Conservation (phyloP, 1,139 yeast species). For the Debaryomyces coudertii region DNA sequence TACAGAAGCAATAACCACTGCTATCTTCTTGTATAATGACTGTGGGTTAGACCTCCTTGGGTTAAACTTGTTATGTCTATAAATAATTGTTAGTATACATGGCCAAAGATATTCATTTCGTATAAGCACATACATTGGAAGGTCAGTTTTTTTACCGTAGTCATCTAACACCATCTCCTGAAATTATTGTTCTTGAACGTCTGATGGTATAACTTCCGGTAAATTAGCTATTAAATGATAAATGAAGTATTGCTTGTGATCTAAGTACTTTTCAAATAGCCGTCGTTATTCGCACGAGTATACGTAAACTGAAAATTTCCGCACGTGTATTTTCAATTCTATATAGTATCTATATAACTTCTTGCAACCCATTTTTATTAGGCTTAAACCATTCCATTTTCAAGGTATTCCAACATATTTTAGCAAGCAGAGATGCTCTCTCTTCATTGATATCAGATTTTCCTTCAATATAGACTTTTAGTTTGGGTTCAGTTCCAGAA, state of each 20-base stretch:
- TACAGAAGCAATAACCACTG: slow-evolving; percentile 9
- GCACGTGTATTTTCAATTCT: slow-evolving; percentile 10
- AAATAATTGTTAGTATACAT: slow-evolving; percentile 13
- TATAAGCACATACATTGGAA: slow-evolving; percentile 45
- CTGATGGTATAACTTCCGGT: neutral
- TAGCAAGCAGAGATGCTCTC: slow-evolving; percentile 56
- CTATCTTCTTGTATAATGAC: slow-evolving; percentile 11
- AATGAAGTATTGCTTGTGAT: neutral
- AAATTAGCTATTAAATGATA: neutral
- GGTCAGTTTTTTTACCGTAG: slow-evolving; percentile 47
- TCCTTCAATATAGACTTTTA: slow-evolving; percentile 91
- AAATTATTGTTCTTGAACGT: neutral
- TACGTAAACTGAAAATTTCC: slow-evolving; percentile 2
- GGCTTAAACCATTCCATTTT: slow-evolving; percentile 65
- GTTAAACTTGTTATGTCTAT: slow-evolving; percentile 14
- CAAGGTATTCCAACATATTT: slow-evolving; percentile 68
- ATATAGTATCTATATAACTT: slow-evolving; percentile 25
- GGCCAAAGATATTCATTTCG: neutral
- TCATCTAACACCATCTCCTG: slow-evolving; percentile 32
- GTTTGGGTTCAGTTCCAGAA: slow-evolving; percentile 95
- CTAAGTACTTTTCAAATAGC: neutral
- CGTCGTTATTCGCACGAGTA: neutral
- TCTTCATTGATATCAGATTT: slow-evolving; percentile 43
- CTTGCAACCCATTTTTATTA: slow-evolving; percentile 38
- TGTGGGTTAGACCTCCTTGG: slow-evolving; percentile 11